Conservation (phyloP, 2,329 filamentous ascomycete species). For the Paracorniculantispora psalliotae region DNA sequence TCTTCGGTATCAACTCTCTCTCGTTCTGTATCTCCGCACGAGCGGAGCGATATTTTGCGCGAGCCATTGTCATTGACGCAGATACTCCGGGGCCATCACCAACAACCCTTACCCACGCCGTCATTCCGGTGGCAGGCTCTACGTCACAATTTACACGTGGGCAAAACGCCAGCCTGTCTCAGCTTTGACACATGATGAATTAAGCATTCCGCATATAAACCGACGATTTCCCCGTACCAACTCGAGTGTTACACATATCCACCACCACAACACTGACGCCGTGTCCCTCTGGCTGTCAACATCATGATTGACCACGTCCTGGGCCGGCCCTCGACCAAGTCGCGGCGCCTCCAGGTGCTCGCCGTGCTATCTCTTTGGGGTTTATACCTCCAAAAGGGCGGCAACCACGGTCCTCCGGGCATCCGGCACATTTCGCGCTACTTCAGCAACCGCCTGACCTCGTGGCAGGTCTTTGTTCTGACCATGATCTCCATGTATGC, state of each 20-base stretch:
- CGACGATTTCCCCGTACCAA: background rate
- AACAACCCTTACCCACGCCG: slow-evolving; percentile 8
- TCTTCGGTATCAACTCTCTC: no score
- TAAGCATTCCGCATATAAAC: background rate
- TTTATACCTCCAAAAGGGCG: slow-evolving; percentile 71
- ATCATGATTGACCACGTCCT: slow-evolving; percentile 80
- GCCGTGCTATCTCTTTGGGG: slow-evolving; percentile 91
- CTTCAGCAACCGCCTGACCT: slow-evolving; percentile 66
- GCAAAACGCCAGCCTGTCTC: background rate
- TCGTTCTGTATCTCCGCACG: background rate
- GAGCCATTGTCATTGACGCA: background rate
- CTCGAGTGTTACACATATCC: background rate
- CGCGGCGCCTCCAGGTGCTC: slow-evolving; percentile 87
- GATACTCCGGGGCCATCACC: background rate
- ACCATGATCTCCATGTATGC: slow-evolving; percentile 90
- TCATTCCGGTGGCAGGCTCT: background rate
- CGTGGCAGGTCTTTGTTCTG: slow-evolving; percentile 84
- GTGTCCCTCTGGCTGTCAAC: background rate
- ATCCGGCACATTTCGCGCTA: slow-evolving; percentile 65
- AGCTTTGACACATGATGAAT: background rate
- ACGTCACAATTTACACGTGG: slow-evolving; percentile 9
- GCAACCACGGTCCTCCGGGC: slow-evolving; percentile 81
- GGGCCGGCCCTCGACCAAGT: slow-evolving; percentile 84
- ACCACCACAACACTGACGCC: background rate
- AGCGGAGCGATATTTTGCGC: background rate